Conservation (phyloP, 1,284 basidiomycete genomes). For the Phenoliferia sp. region DNA sequence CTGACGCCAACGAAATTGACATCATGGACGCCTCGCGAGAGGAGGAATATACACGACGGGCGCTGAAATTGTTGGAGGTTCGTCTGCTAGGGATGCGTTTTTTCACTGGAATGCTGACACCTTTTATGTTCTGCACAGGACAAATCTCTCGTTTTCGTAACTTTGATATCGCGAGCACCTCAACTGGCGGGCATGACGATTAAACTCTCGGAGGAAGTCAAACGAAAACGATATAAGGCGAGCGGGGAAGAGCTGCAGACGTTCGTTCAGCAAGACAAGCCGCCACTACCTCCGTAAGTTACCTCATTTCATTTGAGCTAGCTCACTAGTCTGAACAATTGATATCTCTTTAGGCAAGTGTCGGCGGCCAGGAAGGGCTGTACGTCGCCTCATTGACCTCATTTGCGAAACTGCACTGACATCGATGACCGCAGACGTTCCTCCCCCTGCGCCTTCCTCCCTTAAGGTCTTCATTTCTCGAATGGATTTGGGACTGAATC, state of each 20-base stretch:
- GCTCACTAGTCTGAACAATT: not conserved
- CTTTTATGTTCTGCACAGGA: not conserved
- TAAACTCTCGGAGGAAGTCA: slow-evolving; percentile 1
- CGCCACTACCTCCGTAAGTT: not conserved
- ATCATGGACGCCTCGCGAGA: not conserved
- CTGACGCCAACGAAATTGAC: slow-evolving; percentile 6
- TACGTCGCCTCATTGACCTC: not conserved
- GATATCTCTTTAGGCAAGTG: not conserved
- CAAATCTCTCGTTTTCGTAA: not conserved
- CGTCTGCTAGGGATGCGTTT: not conserved
- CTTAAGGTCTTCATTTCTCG: slow-evolving; percentile 26
- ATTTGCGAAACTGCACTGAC: not conserved
- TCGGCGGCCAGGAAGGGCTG: not conserved
- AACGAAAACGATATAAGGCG: slow-evolving; percentile 15
- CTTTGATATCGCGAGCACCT: not conserved
- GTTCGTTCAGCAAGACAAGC: slow-evolving; percentile 15
- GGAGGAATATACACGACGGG: not conserved
- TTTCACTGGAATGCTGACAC: not conserved
- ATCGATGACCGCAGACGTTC: slow-evolving; percentile 2
- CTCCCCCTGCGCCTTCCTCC: not conserved
- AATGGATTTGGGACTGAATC: slow-evolving; percentile 13
- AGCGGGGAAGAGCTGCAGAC: slow-evolving; percentile 25
- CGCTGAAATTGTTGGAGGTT: slow-evolving; percentile 3
- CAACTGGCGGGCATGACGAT: slow-evolving; percentile 1
- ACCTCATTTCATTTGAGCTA: not conserved